Percentiles rank a stretch among this genome's conserved stretches.
Conservation (phyloP, 2,329 filamentous ascomycete genomes). For the Fusarium newnesense region DNA sequence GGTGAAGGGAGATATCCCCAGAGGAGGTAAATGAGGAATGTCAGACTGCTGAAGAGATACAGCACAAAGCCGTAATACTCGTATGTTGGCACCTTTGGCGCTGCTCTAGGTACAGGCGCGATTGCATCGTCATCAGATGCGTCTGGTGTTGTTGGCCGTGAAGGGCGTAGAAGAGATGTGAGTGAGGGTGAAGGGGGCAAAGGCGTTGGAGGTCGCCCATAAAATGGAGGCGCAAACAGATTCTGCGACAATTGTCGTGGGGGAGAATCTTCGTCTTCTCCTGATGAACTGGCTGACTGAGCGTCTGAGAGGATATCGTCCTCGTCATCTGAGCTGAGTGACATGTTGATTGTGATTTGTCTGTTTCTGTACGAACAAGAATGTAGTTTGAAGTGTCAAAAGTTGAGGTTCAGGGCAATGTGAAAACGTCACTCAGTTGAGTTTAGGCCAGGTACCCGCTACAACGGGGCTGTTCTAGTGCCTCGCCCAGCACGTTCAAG, state of each 20-base stretch:
- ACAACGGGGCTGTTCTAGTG: slow-evolving; percentile 13
- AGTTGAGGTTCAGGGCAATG: background rate
- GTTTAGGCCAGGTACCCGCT: slow-evolving; percentile 30
- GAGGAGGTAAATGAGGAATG: slow-evolving; percentile 77
- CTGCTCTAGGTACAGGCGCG: slow-evolving; percentile 84
- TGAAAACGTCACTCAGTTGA: slow-evolving; percentile 20
- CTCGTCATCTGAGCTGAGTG: slow-evolving; percentile 50
- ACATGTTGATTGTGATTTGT: slow-evolving; percentile 40
- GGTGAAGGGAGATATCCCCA: slow-evolving; percentile 95
- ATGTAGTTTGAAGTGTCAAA: slow-evolving; percentile 6
- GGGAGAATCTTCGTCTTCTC: slow-evolving; percentile 48
- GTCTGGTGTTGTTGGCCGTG: slow-evolving; percentile 92
- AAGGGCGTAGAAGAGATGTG: slow-evolving; percentile 89
- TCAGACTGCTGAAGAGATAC: slow-evolving; percentile 86
- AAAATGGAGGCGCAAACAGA: slow-evolving; percentile 85
- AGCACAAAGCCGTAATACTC: slow-evolving; percentile 99
- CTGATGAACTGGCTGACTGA: slow-evolving; percentile 47
- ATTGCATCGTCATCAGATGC: slow-evolving; percentile 89
- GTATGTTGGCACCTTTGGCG: slow-evolving; percentile 96
- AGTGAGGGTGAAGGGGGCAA: slow-evolving; percentile 91
- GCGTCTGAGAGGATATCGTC: slow-evolving; percentile 52
- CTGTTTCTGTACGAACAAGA: background rate
- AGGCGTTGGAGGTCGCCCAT: slow-evolving; percentile 95
- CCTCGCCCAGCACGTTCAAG: background rate
- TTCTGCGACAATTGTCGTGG: slow-evolving; percentile 62